phyloP scores from a whole-genome alignment of 805 yeast species.

The Ogataea angusta region DNA sequence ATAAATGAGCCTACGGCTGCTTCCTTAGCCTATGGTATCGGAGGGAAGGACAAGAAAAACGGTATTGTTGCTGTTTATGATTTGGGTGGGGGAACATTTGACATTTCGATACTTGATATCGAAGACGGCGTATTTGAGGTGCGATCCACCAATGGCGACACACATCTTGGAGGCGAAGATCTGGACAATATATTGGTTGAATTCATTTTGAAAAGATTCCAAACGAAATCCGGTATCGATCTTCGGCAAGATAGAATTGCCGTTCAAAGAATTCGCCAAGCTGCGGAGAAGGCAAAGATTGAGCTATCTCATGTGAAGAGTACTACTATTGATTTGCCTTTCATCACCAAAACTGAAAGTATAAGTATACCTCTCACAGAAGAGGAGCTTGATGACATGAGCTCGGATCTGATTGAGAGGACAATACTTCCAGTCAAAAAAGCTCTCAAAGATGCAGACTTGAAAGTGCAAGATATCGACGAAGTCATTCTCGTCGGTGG shows the following conservation, averaged over 20 bases:
- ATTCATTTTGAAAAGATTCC: conserved; percentile 74
- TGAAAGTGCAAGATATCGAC: conserved; percentile 61
- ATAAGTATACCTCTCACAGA: conserved; percentile 46
- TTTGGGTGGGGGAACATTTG: conserved; percentile 97
- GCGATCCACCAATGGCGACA: conserved; percentile 91
- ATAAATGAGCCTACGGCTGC: conserved; percentile 91
- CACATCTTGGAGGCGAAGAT: conserved; percentile 89
- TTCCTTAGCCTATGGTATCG: conserved; percentile 90
- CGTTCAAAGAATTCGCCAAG: conserved; percentile 82
- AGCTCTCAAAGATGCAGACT: conserved; percentile 78
- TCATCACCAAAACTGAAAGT: conserved; percentile 55
- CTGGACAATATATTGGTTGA: conserved; percentile 81
- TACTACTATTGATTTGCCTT: conserved; percentile 78
- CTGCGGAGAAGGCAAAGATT: conserved; percentile 86
- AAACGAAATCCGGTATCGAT: conserved; percentile 64
- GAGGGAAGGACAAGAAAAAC: conserved; percentile 52
- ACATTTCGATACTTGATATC: conserved; percentile 90
- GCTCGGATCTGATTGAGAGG: conserved; percentile 57
- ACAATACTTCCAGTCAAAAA: conserved; percentile 76
- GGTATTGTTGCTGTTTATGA: conserved; percentile 86
- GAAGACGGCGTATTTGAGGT: conserved; percentile 98
- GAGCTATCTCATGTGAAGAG: conserved; percentile 72
- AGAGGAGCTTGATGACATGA: conserved; percentile 49
- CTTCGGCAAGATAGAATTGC: conserved; percentile 67
- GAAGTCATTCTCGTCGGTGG: conserved; percentile 88